phyloP scores from a whole-genome alignment of 495 filamentous ascomycete genomes.

The Durotheca rogersii region DNA sequence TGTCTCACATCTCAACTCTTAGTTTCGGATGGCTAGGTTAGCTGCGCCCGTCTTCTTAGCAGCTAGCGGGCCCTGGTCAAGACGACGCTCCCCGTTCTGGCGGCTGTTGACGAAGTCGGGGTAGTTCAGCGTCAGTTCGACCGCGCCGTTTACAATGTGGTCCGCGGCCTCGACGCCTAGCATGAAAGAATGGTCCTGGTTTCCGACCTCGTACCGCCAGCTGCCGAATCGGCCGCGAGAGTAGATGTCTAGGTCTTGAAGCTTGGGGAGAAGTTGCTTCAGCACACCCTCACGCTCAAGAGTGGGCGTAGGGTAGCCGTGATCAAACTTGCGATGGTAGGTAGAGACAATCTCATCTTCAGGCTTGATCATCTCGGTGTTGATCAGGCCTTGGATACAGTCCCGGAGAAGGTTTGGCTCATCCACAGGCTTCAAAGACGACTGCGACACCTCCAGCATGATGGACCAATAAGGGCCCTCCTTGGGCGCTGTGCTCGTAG shows the following conservation, averaged over 20 bases:
- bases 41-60: constrained; percentile 35
- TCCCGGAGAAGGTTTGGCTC: constrained; percentile 77
- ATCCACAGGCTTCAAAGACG: constrained; percentile 90
- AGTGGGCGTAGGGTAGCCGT: constrained; percentile 94
- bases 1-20: neutral
- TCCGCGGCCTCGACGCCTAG: constrained; percentile 96
- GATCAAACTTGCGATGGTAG: constrained; percentile 98
- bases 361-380: constrained; percentile 91
- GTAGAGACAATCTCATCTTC: constrained; percentile 95
- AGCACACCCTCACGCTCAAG: constrained; percentile 95
- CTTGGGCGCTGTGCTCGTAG: constrained; percentile 64
- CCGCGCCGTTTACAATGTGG: constrained; percentile 89
- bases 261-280: constrained; percentile 86
- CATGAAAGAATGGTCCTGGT: constrained; percentile 99
- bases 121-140: constrained; percentile 97
- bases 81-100: constrained; percentile 82
- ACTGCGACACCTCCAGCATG: constrained; percentile 98
- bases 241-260: constrained; percentile 88
- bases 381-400: constrained; percentile 93
- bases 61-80: constrained; percentile 64
- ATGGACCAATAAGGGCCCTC: constrained; percentile 98
- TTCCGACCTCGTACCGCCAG: constrained; percentile 94
- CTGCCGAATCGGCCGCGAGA: constrained; percentile 96
- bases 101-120: constrained; percentile 97
- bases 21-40: constrained; percentile 14